These are phyloP conservation scores for Plasmodium ovale DNA, from an alignment of 169 alveolate species.

Conservation along the genomic window DNA sequence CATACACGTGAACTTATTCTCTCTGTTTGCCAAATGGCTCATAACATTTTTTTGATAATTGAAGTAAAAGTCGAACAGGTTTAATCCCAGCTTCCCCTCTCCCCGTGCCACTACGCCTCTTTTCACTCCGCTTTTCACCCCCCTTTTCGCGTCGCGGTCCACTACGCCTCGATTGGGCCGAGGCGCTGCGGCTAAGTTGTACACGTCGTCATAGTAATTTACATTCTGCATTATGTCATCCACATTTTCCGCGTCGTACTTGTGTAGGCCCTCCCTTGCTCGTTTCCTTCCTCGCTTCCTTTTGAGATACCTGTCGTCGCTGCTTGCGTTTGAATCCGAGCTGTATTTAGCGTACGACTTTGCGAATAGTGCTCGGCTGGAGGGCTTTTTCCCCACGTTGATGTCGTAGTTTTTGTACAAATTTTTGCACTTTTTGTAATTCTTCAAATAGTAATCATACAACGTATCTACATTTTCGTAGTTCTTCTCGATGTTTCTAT, in stretches of 20 bases:
- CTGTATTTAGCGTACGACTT: slow-evolving; percentile 58
- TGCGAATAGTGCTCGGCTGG: neutral
- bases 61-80: slow-evolving; percentile 58
- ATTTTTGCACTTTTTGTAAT: slow-evolving; percentile 27
- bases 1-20: slow-evolving; percentile 51
- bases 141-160: neutral
- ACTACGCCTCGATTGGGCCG: too few species aligned
- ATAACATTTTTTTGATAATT: slow-evolving; percentile 56
- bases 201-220: slow-evolving; percentile 63
- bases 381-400: slow-evolving; percentile 12
- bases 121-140: neutral
- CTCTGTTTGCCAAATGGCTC: slow-evolving; percentile 45
- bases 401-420: slow-evolving; percentile 56
- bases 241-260: slow-evolving; percentile 23
- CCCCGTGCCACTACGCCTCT: neutral
- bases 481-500: slow-evolving; percentile 34
- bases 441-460: slow-evolving; percentile 54
- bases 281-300: neutral
- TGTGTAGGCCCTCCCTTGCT: neutral
- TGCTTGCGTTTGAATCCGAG: slow-evolving; percentile 64
- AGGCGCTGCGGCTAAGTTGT: slow-evolving; percentile 6
- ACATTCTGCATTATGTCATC: slow-evolving; percentile 46
- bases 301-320: slow-evolving; percentile 43
- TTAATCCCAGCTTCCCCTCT: slow-evolving; percentile 9
- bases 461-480: slow-evolving; percentile 50